Conservation (phyloP, 768 basidiomycete species). For the Boletellus emodensis region DNA sequence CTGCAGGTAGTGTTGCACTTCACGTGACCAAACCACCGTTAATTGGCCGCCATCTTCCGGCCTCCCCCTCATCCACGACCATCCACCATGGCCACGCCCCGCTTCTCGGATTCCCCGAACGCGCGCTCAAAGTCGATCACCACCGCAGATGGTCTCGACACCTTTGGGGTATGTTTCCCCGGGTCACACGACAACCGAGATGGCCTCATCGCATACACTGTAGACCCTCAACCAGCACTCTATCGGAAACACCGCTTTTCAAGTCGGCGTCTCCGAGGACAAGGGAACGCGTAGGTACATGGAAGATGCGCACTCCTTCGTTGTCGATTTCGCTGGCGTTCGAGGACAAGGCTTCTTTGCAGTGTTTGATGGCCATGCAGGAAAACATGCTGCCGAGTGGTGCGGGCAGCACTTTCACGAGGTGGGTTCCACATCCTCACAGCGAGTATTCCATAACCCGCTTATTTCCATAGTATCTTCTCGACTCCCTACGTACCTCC, state of each 20-base stretch:
- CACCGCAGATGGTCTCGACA: conserved; percentile 68
- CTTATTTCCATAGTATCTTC: conserved; percentile 46
- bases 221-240: conserved; percentile 59
- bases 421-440: conserved; percentile 36
- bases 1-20: conserved; percentile 9
- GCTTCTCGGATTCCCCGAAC: conserved; percentile 62
- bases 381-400: conserved; percentile 99
- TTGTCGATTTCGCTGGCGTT: conserved; percentile 88
- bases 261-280: conserved; percentile 71
- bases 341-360: conserved; percentile 98
- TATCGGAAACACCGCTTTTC: conserved; percentile 56
- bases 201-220: not conserved
- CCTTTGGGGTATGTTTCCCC: conserved; percentile 60
- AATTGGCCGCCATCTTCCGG: not conserved
- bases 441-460: conserved; percentile 5
- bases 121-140: conserved; percentile 82
- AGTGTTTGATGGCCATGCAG: conserved; percentile 97
- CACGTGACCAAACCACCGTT: conserved; percentile 23
- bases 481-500: conserved; percentile 62
- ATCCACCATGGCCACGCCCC: conserved; percentile 22
- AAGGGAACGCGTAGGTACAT: conserved; percentile 88
- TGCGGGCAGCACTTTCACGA: conserved; percentile 96
- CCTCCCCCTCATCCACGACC: conserved; percentile 10
- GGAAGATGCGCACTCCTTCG: conserved; percentile 97
- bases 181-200: not conserved